Conservation (phyloP, 345 rosid species). For the Linum usitatissimum region DNA sequence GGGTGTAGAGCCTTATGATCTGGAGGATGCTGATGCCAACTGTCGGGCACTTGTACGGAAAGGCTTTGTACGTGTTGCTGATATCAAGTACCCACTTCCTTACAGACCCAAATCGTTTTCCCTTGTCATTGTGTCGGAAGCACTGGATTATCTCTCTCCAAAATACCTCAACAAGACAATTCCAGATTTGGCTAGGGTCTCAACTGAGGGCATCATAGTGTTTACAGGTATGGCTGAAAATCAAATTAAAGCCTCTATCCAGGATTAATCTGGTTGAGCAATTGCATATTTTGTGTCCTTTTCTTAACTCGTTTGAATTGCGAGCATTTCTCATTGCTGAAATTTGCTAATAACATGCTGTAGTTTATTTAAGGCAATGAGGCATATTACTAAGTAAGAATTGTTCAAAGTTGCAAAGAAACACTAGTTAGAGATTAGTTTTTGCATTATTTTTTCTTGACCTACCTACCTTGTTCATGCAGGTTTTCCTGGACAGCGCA, state of each 20-base stretch:
- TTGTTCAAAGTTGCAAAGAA: background rate
- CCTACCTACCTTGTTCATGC: background rate
- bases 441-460: too few relatives aligned
- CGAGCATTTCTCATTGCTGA: background rate
- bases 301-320: background rate
- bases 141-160: slow-evolving; percentile 84
- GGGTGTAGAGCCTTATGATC: slow-evolving; percentile 97
- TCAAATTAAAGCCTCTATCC: too few relatives aligned
- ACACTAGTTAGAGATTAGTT: too few relatives aligned
- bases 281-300: background rate
- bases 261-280: background rate
- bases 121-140: slow-evolving; percentile 87
- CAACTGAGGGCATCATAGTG: slow-evolving; percentile 60
- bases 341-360: background rate
- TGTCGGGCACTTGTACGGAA: slow-evolving; percentile 76
- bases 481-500: slow-evolving; percentile 21
- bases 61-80: slow-evolving; percentile 89
- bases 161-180: slow-evolving; percentile 87
- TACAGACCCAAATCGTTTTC: slow-evolving; percentile 86
- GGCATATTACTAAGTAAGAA: background rate
- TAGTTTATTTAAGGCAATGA: background rate
- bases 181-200: slow-evolving; percentile 82
- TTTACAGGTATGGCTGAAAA: slow-evolving; percentile 54
- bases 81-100: slow-evolving; percentile 82
- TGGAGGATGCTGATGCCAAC: slow-evolving; percentile 74